A percentile compares a stretch with the other conserved stretches of the same genome.
phyloP scores from a whole-genome alignment of 495 filamentous ascomycete species.

The Trypethelium eluteriae region DNA sequence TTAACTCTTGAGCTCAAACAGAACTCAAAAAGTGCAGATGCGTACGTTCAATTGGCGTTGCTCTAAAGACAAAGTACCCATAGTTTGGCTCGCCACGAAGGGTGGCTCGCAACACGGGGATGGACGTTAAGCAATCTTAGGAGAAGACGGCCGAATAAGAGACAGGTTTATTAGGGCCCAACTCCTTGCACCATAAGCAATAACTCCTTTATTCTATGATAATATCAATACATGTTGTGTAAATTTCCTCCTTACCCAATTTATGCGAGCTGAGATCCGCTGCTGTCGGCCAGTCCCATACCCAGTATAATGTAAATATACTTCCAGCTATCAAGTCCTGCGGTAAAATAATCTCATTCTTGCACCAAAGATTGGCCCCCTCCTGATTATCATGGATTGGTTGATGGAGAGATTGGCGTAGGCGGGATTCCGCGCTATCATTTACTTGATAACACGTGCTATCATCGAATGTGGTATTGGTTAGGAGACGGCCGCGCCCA shows the following conservation, averaged over 20 bases:
- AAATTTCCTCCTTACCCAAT: background rate
- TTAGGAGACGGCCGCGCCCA: background rate
- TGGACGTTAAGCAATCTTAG: too few species aligned
- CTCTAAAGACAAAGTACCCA: background rate
- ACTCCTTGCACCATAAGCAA: too few species aligned
- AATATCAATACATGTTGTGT: background rate
- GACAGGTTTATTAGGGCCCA: too few species aligned
- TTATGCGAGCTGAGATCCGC: background rate
- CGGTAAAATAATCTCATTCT: background rate
- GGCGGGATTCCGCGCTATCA: background rate
- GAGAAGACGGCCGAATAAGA: too few species aligned
- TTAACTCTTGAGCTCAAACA: background rate
- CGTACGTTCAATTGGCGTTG: conserved; percentile 1
- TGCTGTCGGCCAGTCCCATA: background rate
- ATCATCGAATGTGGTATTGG: background rate
- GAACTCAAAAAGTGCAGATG: background rate
- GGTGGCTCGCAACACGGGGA: too few species aligned
- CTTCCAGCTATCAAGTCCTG: background rate
- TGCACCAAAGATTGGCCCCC: background rate
- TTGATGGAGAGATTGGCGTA: background rate
- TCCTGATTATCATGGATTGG: background rate
- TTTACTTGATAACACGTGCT: background rate
- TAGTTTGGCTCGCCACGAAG: background rate
- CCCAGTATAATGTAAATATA: background rate
- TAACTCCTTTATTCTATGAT: background rate